Percentiles rank a stretch among this genome's conserved stretches.
Evolutionary conservation across 2,329 filamentous ascomycete genomes (phyloP).

Genomic region (Rutstroemia sp.): DNA sequence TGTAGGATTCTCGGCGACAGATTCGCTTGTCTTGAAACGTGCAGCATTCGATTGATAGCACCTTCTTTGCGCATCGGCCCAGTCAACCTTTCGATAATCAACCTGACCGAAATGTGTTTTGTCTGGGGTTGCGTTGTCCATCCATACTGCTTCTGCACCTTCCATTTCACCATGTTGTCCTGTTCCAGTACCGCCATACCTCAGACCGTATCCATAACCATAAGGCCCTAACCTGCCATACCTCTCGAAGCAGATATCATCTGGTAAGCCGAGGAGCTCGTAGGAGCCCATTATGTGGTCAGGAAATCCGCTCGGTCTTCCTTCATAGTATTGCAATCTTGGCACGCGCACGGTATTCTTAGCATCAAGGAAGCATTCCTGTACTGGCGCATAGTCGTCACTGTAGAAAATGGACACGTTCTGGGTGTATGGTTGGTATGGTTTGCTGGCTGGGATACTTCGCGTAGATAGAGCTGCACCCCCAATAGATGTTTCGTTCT

Average conservation of each 20-base stretch:
- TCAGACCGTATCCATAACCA: slow-evolving; percentile 75
- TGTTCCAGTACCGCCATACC: slow-evolving; percentile 74
- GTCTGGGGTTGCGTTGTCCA: slow-evolving; percentile 31
- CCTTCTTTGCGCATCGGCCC: slow-evolving; percentile 69
- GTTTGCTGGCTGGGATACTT: slow-evolving; percentile 39
- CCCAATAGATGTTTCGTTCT: slow-evolving; percentile 29
- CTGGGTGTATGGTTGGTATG: slow-evolving; percentile 56
- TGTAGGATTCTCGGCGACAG: slow-evolving; percentile 9
- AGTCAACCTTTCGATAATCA: slow-evolving; percentile 69
- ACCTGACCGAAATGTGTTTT: slow-evolving; percentile 48
- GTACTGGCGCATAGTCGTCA: slow-evolving; percentile 42
- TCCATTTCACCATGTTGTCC: slow-evolving; percentile 78
- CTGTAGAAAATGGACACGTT: slow-evolving; percentile 43
- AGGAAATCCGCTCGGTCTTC: slow-evolving; percentile 77
- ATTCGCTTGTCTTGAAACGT: slow-evolving; percentile 45
- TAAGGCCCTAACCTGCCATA: slow-evolving; percentile 86
- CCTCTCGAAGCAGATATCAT: slow-evolving; percentile 89
- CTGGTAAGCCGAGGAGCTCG: slow-evolving; percentile 65
- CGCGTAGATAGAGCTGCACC: slow-evolving; percentile 31
- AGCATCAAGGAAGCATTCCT: slow-evolving; percentile 73
- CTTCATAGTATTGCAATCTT: slow-evolving; percentile 63
- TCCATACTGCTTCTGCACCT: slow-evolving; percentile 75
- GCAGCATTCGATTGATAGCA: slow-evolving; percentile 65
- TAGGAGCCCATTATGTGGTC: slow-evolving; percentile 83
- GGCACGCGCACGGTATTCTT: slow-evolving; percentile 61